Percentiles rank a stretch among this genome's conserved stretches.
Evolutionary conservation across 768 basidiomycete species (phyloP).

Genomic region (Tulasnella sp.): DNA sequence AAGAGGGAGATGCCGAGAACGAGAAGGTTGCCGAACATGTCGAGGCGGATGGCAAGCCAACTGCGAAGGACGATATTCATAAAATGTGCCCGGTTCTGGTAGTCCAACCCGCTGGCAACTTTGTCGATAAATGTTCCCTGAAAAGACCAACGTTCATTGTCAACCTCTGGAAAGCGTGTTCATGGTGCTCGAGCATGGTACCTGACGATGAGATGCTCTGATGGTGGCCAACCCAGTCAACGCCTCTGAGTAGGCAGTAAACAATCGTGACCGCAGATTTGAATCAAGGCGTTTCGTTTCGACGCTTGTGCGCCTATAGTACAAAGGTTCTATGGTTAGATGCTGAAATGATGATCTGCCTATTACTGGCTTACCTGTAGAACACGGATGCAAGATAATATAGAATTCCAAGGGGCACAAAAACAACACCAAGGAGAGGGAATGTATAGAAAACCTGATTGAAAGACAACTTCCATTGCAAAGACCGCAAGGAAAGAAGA

Average conservation of each 20-base stretch:
- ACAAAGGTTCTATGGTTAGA: not conserved
- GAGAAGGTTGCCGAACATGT: slow-evolving; percentile 56
- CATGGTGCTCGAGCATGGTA: not conserved
- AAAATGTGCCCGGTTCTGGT: not conserved
- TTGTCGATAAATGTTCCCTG: not conserved
- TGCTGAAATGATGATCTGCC: not conserved
- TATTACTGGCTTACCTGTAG: slow-evolving; percentile 32
- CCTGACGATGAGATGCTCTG: slow-evolving; percentile 10
- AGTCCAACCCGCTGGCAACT: too few relatives aligned
- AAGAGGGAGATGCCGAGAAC: slow-evolving; percentile 60
- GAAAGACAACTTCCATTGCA: too few relatives aligned
- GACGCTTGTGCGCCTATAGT: slow-evolving; percentile 39
- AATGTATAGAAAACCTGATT: slow-evolving; percentile 46
- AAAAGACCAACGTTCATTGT: not conserved
- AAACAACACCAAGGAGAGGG: slow-evolving; percentile 55
- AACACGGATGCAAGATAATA: slow-evolving; percentile 46
- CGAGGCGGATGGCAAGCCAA: slow-evolving; percentile 83
- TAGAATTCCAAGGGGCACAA: slow-evolving; percentile 41
- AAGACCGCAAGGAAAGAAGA: too few relatives aligned
- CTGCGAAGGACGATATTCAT: slow-evolving; percentile 32
- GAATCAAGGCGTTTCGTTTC: slow-evolving; percentile 59
- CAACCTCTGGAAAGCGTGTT: not conserved
- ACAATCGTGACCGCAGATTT: not conserved
- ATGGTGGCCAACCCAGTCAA: slow-evolving; percentile 28
- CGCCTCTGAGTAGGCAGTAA: slow-evolving; percentile 24